Conservation (phyloP, 2,329 filamentous ascomycete genomes). For the Nigrospora sphaerica region DNA sequence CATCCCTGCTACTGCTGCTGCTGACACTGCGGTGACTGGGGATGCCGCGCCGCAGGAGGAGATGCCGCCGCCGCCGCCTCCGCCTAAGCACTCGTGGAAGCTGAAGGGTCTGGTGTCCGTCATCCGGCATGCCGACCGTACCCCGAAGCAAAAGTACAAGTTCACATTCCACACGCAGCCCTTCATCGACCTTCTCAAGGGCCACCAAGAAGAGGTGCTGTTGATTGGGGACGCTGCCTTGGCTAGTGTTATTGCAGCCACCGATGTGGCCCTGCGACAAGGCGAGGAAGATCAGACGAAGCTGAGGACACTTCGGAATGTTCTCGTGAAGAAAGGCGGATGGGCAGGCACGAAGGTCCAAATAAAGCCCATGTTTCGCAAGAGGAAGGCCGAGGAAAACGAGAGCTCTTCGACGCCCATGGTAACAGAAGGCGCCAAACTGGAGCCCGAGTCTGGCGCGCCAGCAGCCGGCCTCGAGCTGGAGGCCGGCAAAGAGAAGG, state of each 20-base stretch:
- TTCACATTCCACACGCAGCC: slow-evolving; percentile 97
- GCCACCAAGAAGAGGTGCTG: slow-evolving; percentile 92
- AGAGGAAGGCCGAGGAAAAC: slow-evolving; percentile 63
- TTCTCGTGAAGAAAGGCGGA: slow-evolving; percentile 82
- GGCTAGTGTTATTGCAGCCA: slow-evolving; percentile 81
- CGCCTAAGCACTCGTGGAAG: slow-evolving; percentile 92
- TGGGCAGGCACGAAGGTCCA: slow-evolving; percentile 98
- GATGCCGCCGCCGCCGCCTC: slow-evolving; percentile 55
- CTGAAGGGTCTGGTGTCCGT: slow-evolving; percentile 96
- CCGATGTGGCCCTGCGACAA: slow-evolving; percentile 70
- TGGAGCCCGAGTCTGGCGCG: slow-evolving; percentile 22
- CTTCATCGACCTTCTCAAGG: slow-evolving; percentile 89
- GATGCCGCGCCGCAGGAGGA: slow-evolving; percentile 26
- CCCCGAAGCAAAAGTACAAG: slow-evolving; percentile 98
- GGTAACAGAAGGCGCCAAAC: slow-evolving; percentile 26
- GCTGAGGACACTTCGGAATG: slow-evolving; percentile 77
- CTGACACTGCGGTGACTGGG: slow-evolving; percentile 25
- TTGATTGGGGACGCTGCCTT: slow-evolving; percentile 87
- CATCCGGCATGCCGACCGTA: slow-evolving; percentile 91
- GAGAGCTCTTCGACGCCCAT: slow-evolving; percentile 14
- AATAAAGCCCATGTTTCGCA: slow-evolving; percentile 98
- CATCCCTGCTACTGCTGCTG: slow-evolving; percentile 18
- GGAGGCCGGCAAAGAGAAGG: slow-evolving; percentile 5
- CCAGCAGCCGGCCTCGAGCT: slow-evolving; percentile 12
- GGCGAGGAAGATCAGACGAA: slow-evolving; percentile 81